A percentile compares a stretch with the other conserved stretches of the same genome.
These are phyloP conservation scores for Leptographium wingfieldii DNA, from an alignment of 2,329 filamentous ascomycete genomes.

Conservation along the genomic window DNA sequence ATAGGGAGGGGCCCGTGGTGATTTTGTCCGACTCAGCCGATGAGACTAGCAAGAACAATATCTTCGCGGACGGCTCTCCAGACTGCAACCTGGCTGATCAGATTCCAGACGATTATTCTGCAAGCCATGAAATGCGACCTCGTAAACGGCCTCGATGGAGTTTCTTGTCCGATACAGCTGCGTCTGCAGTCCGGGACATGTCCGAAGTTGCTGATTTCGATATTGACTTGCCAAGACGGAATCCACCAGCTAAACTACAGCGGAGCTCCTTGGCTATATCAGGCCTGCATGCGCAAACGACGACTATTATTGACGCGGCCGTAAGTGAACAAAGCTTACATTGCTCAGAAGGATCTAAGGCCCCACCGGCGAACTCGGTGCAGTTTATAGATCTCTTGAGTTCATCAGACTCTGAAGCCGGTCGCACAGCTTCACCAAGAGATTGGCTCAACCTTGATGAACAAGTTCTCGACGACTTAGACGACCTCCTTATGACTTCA, in stretches of 20 bases:
- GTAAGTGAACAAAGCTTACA: too few relatives aligned
- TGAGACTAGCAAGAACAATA: neutral
- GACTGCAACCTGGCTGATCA: neutral
- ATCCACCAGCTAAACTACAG: neutral
- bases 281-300: neutral
- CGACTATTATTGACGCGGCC: neutral
- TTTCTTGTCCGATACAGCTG: neutral
- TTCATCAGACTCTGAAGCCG: slow-evolving; percentile 4
- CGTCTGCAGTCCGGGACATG: neutral
- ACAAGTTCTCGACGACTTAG: neutral
- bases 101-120: neutral
- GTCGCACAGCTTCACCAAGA: neutral
- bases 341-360: neutral
- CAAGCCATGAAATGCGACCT: neutral
- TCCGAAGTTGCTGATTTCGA: neutral
- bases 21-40: neutral
- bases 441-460: neutral
- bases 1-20: neutral
- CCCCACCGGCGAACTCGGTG: neutral
- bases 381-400: slow-evolving; percentile 9
- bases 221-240: neutral
- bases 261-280: neutral
- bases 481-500: neutral
- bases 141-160: neutral
- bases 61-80: neutral